Conservation (phyloP, 495 filamentous ascomycete species). For the Aspergillus funiculosus region DNA sequence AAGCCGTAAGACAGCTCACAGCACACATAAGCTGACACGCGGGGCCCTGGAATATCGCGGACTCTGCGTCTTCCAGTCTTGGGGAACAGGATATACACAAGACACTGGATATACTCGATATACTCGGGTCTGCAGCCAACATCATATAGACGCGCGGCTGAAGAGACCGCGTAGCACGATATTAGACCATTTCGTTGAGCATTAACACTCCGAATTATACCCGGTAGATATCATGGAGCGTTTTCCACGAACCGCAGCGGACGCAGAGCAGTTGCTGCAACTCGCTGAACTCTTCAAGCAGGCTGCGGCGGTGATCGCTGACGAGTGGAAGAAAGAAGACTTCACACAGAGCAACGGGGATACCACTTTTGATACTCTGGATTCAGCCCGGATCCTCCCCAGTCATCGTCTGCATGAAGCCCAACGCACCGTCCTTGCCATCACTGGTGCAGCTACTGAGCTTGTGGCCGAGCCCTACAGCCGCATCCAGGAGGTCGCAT, state of each 20-base stretch:
- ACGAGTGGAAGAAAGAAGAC: not conserved
- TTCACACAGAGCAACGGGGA: not conserved
- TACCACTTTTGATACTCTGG: not conserved
- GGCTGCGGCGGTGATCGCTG: not conserved
- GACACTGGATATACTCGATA: not conserved
- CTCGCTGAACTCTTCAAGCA: not conserved
- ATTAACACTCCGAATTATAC: too few relatives aligned
- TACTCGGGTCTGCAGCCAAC: not conserved
- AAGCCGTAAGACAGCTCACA: not conserved
- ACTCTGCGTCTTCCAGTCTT: not conserved
- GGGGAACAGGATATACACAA: too few relatives aligned
- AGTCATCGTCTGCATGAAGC: slow-evolving; percentile 4
- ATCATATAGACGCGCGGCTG: not conserved
- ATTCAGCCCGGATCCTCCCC: not conserved
- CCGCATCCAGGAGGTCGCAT: slow-evolving; percentile 1
- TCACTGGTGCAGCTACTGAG: not conserved
- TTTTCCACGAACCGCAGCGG: not conserved
- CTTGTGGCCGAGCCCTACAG: slow-evolving; percentile 6
- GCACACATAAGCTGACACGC: not conserved
- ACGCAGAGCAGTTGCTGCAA: not conserved
- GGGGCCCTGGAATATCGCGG: not conserved
- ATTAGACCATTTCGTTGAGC: too few relatives aligned
- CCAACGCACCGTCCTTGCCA: not conserved
- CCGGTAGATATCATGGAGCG: not conserved
- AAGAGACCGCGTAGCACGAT: not conserved